phyloP scores from a whole-genome alignment of 331 rosid genomes.

The Cydonia oblonga region DNA sequence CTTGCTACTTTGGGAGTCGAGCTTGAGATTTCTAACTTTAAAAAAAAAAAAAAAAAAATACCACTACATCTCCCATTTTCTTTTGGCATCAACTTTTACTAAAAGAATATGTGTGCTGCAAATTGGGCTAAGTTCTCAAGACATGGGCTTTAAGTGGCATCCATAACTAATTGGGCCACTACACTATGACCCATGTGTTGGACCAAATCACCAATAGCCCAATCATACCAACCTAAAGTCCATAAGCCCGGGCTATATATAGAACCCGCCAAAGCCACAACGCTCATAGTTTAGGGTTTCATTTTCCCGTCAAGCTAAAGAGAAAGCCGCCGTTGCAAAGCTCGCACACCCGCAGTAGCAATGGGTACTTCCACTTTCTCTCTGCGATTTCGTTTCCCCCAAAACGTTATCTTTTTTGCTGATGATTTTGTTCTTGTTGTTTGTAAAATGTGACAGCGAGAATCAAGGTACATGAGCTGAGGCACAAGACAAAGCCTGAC shows the following conservation, averaged over 20 bases:
- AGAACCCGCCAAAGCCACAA: neutral
- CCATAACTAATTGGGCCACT: neutral
- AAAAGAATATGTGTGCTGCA: neutral
- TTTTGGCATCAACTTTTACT: too few relatives aligned
- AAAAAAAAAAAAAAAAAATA: too few relatives aligned
- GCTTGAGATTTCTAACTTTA: neutral
- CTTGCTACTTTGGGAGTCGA: too few relatives aligned
- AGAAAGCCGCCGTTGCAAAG: neutral
- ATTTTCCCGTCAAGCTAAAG: neutral
- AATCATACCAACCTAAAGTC: neutral
- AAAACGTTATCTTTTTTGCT: neutral
- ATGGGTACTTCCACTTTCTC: constrained; percentile 12
- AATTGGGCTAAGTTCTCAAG: neutral
- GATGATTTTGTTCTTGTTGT: neutral
- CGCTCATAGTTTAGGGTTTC: constrained; percentile 4
- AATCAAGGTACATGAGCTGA: constrained; percentile 92
- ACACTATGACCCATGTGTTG: neutral
- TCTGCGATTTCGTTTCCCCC: neutral
- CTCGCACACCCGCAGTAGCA: neutral
- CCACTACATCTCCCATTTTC: too few relatives aligned
- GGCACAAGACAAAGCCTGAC: constrained; percentile 74
- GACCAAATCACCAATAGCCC: neutral
- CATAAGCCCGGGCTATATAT: neutral
- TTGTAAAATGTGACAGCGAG: constrained; percentile 48
- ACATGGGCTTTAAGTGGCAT: neutral